Percentiles rank a stretch among this genome's conserved stretches.
Conservation (phyloP, 768 basidiomycete genomes). For the Gloeopeniophorella convolvens region DNA sequence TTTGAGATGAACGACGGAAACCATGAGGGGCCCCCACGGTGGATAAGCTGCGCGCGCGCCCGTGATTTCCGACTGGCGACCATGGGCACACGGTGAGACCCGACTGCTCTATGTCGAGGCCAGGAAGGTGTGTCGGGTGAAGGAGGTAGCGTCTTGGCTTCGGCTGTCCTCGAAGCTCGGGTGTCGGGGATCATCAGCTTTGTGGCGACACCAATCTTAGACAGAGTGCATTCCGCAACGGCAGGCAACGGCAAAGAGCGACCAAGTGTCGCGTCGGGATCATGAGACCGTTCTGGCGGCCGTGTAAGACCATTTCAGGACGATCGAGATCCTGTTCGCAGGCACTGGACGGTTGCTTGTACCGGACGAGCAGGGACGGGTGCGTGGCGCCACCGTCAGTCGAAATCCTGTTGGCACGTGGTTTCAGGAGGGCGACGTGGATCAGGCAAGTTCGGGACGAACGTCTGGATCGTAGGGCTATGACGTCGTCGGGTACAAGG, state of each 20-base stretch:
- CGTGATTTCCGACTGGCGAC: not conserved
- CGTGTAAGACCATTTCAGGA: not conserved
- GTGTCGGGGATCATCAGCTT: not conserved
- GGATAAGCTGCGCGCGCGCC: not conserved
- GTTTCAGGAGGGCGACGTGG: constrained; percentile 3
- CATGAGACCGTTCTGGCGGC: not conserved
- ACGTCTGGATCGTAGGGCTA: not conserved
- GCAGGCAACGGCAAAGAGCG: not conserved
- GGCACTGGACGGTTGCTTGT: not conserved
- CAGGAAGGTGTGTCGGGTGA: no score
- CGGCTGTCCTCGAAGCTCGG: no score
- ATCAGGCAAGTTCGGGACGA: constrained; percentile 7
- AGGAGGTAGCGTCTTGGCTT: no score
- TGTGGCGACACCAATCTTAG: not conserved
- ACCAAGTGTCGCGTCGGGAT: not conserved
- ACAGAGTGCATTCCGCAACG: not conserved
- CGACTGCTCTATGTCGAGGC: not conserved
- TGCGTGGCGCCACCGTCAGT: not conserved
- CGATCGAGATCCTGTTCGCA: constrained; percentile 1
- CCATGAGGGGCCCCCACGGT: constrained; percentile 3
- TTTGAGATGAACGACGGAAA: not conserved
- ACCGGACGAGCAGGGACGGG: not conserved
- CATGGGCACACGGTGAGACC: no score
- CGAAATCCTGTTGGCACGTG: not conserved
- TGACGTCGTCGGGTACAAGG: constrained; percentile 1